phyloP scores from a whole-genome alignment of 2,329 filamentous ascomycete genomes.

The Aspergillus fructus region DNA sequence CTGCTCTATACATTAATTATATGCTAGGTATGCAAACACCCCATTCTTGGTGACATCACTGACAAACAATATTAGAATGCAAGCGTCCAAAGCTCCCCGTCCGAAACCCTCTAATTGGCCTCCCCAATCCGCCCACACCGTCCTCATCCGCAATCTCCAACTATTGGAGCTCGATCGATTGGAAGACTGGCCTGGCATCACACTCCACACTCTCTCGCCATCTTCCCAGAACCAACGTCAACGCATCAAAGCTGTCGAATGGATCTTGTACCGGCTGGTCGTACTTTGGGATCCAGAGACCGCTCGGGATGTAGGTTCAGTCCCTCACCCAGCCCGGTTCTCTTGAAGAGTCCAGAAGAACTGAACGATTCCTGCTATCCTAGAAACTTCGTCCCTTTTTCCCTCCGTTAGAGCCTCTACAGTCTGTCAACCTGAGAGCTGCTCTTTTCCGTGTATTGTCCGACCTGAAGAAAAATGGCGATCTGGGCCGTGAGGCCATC shows the following conservation, averaged over 20 bases:
- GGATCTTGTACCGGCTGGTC: constrained; percentile 87
- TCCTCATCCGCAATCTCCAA: constrained; percentile 81
- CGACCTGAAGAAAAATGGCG: constrained; percentile 82
- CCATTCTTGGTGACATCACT: constrained; percentile 2
- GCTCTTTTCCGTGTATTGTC: constrained; percentile 79
- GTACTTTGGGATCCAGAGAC: constrained; percentile 77
- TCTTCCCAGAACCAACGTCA: constrained; percentile 74
- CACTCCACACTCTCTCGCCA: constrained; percentile 67
- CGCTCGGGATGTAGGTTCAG: constrained; percentile 62
- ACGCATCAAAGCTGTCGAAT: constrained; percentile 80
- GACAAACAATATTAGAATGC: constrained; percentile 3
- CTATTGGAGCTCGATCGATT: constrained; percentile 76
- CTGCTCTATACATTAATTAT: background rate
- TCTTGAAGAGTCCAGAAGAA: constrained; percentile 8
- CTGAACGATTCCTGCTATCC: background rate
- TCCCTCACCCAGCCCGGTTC: background rate
- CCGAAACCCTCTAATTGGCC: constrained; percentile 37
- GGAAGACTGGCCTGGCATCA: constrained; percentile 78
- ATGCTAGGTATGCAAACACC: background rate
- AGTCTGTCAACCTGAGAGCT: constrained; percentile 85
- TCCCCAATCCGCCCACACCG: constrained; percentile 54
- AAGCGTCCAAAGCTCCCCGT: constrained; percentile 28
- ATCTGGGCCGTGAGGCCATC: constrained; percentile 74
- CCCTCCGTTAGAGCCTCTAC: constrained; percentile 82
- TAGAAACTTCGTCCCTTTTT: constrained; percentile 90